These are phyloP conservation scores for Trichaptum fuscoviolaceum DNA, from an alignment of 768 basidiomycete genomes.

Conservation along the genomic window DNA sequence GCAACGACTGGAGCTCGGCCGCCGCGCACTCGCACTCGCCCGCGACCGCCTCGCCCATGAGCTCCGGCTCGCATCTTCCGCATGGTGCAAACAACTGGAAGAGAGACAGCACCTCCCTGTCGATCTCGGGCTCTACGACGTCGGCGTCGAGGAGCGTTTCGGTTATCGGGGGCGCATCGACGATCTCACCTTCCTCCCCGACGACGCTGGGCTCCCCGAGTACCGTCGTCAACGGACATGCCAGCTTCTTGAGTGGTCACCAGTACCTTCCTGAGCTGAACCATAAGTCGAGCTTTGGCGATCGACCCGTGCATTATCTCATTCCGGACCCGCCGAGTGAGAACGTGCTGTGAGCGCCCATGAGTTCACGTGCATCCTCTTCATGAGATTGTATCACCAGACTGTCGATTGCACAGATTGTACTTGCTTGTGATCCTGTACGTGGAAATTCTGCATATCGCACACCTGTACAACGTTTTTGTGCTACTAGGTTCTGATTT, in stretches of 20 bases:
- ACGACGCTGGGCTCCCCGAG: not conserved
- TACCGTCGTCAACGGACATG: not conserved
- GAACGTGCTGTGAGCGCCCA: slow-evolving; percentile 17
- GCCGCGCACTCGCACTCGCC: slow-evolving; percentile 2
- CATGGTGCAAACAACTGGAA: not conserved
- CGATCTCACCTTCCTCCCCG: slow-evolving; percentile 1
- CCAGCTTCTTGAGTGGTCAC: not conserved
- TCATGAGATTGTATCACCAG: too few relatives aligned
- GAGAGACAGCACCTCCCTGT: not conserved
- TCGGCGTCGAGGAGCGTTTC: not conserved
- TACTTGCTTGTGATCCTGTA: too few relatives aligned
- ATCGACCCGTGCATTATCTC: slow-evolving; percentile 47
- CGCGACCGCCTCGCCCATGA: slow-evolving; percentile 1
- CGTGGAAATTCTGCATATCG: too few relatives aligned
- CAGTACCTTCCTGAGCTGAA: slow-evolving; percentile 18
- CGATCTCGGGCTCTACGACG: not conserved
- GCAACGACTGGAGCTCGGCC: not conserved
- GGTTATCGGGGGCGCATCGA: not conserved
- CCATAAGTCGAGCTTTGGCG: slow-evolving; percentile 43
- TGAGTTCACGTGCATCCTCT: not conserved
- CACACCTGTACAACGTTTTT: too few relatives aligned
- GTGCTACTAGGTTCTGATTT: too few relatives aligned
- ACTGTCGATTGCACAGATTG: too few relatives aligned
- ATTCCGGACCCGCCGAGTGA: slow-evolving; percentile 52
- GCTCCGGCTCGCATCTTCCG: slow-evolving; percentile 2